These are phyloP conservation scores for Buxus sempervirens DNA, from an alignment of 164 flowering plant genomes.

Conservation along the genomic window DNA sequence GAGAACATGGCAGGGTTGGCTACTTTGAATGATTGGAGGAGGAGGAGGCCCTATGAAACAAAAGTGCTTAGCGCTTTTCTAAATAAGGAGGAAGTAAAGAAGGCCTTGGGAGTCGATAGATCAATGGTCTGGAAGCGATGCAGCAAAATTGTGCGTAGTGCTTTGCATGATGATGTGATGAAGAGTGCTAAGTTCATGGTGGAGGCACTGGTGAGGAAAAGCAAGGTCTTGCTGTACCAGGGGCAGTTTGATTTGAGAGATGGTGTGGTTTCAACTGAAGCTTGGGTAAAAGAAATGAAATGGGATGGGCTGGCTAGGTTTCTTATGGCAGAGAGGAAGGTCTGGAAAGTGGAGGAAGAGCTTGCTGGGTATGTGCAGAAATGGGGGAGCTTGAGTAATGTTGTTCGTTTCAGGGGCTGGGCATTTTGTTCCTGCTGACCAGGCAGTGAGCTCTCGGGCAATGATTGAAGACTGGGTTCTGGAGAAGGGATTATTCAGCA, in stretches of 20 bases:
- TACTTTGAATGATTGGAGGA: slow-evolving; percentile 26
- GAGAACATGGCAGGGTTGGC: slow-evolving; percentile 25
- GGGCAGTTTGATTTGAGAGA: slow-evolving; percentile 58
- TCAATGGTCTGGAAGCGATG: slow-evolving; percentile 46
- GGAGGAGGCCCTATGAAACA: slow-evolving; percentile 38
- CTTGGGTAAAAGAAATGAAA: slow-evolving; percentile 62
- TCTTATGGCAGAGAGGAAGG: slow-evolving; percentile 50
- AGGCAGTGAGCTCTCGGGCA: slow-evolving; percentile 56
- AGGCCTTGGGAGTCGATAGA: slow-evolving; percentile 44
- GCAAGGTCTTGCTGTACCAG: slow-evolving; percentile 49
- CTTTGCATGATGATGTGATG: slow-evolving; percentile 73
- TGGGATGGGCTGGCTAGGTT: slow-evolving; percentile 58
- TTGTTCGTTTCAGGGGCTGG: slow-evolving; percentile 68
- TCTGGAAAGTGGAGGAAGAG: slow-evolving; percentile 57
- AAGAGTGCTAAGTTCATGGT: slow-evolving; percentile 76
- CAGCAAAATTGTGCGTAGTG: slow-evolving; percentile 40
- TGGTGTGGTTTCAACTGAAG: slow-evolving; percentile 63
- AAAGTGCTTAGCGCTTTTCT: slow-evolving; percentile 32
- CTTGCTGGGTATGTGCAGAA: slow-evolving; percentile 81
- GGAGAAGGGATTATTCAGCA: slow-evolving; percentile 47
- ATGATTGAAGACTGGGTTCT: slow-evolving; percentile 87
- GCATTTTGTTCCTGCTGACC: slow-evolving; percentile 78
- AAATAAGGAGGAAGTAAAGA: slow-evolving; percentile 34
- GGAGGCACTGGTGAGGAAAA: slow-evolving; percentile 27
- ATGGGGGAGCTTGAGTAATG: slow-evolving; percentile 61